Evolutionary conservation across 2,329 filamentous ascomycete species (phyloP).

Genomic region (Ophiostoma ulmi): DNA sequence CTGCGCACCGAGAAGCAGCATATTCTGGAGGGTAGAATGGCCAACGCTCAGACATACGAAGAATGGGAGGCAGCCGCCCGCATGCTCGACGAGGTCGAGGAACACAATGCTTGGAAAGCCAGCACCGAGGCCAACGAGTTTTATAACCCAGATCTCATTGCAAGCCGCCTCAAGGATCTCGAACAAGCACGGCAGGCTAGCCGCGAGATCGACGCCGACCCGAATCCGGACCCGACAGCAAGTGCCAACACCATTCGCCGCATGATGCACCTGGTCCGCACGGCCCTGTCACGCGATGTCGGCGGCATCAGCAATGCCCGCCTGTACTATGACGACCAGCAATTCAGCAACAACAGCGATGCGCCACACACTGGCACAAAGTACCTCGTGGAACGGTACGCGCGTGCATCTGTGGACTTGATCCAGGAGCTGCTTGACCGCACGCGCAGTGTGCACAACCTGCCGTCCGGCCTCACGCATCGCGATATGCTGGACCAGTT

Average conservation of each 20-base stretch:
- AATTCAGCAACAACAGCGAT: constrained; percentile 43
- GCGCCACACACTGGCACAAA: constrained; percentile 78
- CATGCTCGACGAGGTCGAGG: constrained; percentile 72
- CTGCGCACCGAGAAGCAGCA: constrained; percentile 23
- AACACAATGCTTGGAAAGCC: constrained; percentile 40
- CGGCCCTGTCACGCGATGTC: constrained; percentile 71
- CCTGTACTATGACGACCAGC: constrained; percentile 59
- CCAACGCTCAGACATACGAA: constrained; percentile 56
- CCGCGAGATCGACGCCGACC: not conserved
- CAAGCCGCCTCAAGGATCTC: constrained; percentile 61
- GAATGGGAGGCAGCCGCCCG: constrained; percentile 73
- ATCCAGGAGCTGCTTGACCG: constrained; percentile 64
- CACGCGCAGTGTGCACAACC: constrained; percentile 41
- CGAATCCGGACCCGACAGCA: not conserved
- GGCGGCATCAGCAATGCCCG: constrained; percentile 80
- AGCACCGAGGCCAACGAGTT: constrained; percentile 41
- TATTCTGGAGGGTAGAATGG: constrained; percentile 25
- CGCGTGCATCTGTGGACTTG: constrained; percentile 69
- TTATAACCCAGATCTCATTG: constrained; percentile 59
- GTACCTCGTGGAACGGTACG: constrained; percentile 78
- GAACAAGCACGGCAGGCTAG: constrained; percentile 58
- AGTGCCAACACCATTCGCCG: constrained; percentile 37
- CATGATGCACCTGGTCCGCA: constrained; percentile 79
- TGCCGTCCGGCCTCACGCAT: constrained; percentile 53
- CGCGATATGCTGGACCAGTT: constrained; percentile 61